Evolutionary conservation across 108 stramenopile genomes (phyloP).

Genomic region (Chaetoceros tenuissimus): DNA sequence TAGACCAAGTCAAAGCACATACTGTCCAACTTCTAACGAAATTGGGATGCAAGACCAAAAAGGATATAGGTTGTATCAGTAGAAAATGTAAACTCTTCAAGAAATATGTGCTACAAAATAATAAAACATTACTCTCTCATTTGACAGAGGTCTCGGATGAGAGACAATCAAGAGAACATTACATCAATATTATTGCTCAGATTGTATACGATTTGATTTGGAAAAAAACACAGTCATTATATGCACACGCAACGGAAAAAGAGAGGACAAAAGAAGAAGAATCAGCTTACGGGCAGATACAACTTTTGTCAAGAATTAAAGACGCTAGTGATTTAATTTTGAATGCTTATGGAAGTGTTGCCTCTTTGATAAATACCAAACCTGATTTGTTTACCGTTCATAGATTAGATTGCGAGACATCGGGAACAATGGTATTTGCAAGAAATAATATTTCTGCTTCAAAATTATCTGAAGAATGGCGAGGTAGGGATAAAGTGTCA

Average conservation of each 20-base stretch:
- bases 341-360: constrained; percentile 4
- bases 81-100: constrained; percentile 17
- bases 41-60: background rate
- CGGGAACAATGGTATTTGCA: constrained; percentile 69
- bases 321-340: constrained; percentile 5
- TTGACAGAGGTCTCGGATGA: background rate
- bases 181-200: constrained; percentile 10
- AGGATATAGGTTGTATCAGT: background rate
- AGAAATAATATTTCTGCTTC: constrained; percentile 42
- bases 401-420: constrained; percentile 73
- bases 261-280: constrained; percentile 21
- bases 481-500: constrained; percentile 34
- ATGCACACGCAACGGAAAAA: constrained; percentile 27
- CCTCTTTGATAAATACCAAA: constrained; percentile 1
- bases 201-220: constrained; percentile 22
- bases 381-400: constrained; percentile 48
- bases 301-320: constrained; percentile 29
- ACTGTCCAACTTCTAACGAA: background rate
- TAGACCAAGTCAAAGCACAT: background rate
- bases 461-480: constrained; percentile 41
- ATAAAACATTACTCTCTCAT: background rate
- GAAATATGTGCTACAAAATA: constrained; percentile 4
- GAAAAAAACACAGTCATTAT: constrained; percentile 37
- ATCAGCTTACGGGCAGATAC: constrained; percentile 59
- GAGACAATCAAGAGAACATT: background rate